phyloP scores from a whole-genome alignment of 148 eudicot genomes.

The Simmondsia chinensis region DNA sequence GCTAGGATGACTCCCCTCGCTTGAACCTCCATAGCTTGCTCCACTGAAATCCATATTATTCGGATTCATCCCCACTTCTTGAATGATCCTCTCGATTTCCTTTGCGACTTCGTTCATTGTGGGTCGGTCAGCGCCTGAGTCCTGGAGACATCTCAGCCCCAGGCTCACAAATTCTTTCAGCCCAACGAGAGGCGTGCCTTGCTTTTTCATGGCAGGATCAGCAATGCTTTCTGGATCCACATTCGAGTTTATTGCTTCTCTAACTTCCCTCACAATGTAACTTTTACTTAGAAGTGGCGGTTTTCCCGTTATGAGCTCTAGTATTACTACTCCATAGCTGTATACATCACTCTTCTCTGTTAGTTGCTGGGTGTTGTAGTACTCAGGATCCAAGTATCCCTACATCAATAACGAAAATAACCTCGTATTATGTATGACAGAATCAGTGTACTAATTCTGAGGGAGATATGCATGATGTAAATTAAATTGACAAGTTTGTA shows the following conservation, averaged over 20 bases:
- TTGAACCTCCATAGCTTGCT: too few relatives aligned
- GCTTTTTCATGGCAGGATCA: constrained; percentile 39
- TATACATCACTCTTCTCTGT: constrained; percentile 71
- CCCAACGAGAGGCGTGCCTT: constrained; percentile 17
- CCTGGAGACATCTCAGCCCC: constrained; percentile 54
- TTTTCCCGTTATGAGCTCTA: constrained; percentile 46
- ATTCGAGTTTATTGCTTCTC: too few relatives aligned
- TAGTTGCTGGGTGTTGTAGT: constrained; percentile 61
- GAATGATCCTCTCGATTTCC: constrained; percentile 37
- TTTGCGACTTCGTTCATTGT: constrained; percentile 59
- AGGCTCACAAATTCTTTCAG: constrained; percentile 29
- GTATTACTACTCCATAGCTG: constrained; percentile 68
- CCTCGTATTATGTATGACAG: too few relatives aligned
- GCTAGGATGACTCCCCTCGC: too few relatives aligned
- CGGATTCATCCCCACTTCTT: too few relatives aligned
- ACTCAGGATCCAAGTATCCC: constrained; percentile 77
- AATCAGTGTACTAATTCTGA: too few relatives aligned
- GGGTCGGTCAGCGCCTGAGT: constrained; percentile 42
- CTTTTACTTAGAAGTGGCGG: constrained; percentile 61
- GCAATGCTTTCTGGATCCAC: constrained; percentile 25
- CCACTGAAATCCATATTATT: too few relatives aligned
- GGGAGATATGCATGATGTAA: too few relatives aligned
- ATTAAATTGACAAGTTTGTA: too few relatives aligned
- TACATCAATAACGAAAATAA: constrained; percentile 10
- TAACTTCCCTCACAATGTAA: constrained; percentile 49